Evolutionary conservation across 148 eudicot genomes (phyloP).

Genomic region (Persicaria maculosa): DNA sequence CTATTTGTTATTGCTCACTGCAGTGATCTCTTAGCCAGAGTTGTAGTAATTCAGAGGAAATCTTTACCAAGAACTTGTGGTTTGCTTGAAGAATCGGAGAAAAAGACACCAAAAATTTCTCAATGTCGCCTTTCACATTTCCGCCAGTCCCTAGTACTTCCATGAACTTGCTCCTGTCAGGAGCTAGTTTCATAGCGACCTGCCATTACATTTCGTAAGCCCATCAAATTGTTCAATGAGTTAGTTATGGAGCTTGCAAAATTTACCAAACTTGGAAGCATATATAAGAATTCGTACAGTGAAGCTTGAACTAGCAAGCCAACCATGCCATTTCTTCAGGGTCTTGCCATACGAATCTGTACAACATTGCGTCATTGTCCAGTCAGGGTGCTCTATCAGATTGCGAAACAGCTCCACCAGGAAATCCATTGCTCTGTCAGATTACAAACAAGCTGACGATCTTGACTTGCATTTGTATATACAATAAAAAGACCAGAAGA

Average conservation of each 20-base stretch:
- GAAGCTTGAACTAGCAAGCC: conserved; percentile 91
- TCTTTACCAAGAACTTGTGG: conserved; percentile 54
- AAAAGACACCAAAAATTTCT: conserved; percentile 46
- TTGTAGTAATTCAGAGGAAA: neutral
- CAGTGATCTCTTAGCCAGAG: too few relatives aligned
- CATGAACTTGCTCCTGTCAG: conserved; percentile 66
- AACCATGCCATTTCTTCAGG: conserved; percentile 91
- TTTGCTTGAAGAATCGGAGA: conserved; percentile 55
- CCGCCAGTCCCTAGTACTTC: conserved; percentile 41
- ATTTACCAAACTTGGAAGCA: neutral
- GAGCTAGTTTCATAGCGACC: conserved; percentile 82
- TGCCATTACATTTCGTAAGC: conserved; percentile 10
- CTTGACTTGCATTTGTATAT: too few relatives aligned
- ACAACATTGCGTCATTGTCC: conserved; percentile 76
- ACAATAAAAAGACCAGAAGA: too few relatives aligned
- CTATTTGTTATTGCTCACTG: too few relatives aligned
- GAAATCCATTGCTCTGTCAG: conserved; percentile 70
- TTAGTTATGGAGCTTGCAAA: too few relatives aligned
- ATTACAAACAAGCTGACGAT: neutral
- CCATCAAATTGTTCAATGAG: neutral
- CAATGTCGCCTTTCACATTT: conserved; percentile 41
- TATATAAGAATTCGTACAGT: conserved; percentile 28
- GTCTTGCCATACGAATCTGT: conserved; percentile 77
- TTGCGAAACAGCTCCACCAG: conserved; percentile 73
- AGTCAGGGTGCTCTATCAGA: conserved; percentile 58